Conservation (phyloP, 116 monocot species). For the Papilionanthe hybrid region DNA sequence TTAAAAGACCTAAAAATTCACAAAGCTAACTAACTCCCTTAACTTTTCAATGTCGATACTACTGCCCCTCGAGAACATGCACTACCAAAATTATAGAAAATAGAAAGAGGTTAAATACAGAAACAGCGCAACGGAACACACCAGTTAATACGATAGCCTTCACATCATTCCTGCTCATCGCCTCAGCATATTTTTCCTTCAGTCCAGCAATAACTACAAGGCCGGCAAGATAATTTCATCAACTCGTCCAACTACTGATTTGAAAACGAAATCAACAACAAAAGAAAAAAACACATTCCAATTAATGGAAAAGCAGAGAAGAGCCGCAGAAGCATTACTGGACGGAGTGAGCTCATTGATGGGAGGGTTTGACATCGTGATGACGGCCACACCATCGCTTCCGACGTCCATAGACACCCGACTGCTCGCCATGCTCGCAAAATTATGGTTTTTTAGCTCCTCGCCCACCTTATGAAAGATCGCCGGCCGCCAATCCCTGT, state of each 20-base stretch:
- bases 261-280: background rate
- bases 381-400: slow-evolving; percentile 68
- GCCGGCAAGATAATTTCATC: background rate
- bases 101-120: background rate
- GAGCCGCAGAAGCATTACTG: slow-evolving; percentile 19
- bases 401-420: slow-evolving; percentile 66
- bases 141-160: slow-evolving; percentile 90
- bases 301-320: background rate
- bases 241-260: background rate
- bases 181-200: slow-evolving; percentile 71
- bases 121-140: slow-evolving; percentile 20
- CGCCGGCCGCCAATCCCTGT: background rate
- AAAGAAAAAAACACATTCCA: background rate
- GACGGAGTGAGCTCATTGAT: slow-evolving; percentile 66
- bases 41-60: background rate
- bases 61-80: background rate
- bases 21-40: background rate
- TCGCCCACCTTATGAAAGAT: background rate
- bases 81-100: background rate
- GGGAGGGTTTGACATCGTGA: slow-evolving; percentile 79
- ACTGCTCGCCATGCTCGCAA: slow-evolving; percentile 27
- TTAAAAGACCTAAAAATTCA: background rate
- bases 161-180: slow-evolving; percentile 69
- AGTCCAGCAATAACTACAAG: slow-evolving; percentile 46
- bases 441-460: background rate